Conservation (phyloP, 345 rosid genomes). For the Rhizophora mangle region DNA sequence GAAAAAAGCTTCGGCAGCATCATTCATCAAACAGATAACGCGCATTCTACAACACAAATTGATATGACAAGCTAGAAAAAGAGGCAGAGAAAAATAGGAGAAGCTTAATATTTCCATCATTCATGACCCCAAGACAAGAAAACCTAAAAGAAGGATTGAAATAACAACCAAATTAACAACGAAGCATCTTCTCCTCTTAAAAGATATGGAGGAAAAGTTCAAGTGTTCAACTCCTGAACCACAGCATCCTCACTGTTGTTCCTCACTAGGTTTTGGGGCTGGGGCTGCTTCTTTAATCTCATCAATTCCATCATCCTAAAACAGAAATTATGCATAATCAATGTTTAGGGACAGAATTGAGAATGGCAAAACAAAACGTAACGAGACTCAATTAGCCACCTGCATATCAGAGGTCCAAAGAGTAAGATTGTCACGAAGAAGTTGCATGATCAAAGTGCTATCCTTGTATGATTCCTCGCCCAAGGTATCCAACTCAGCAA, state of each 20-base stretch:
- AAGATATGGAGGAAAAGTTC: conserved; percentile 58
- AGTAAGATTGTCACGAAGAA: conserved; percentile 93
- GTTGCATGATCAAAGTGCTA: conserved; percentile 96
- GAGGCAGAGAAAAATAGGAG: neutral
- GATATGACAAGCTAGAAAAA: conserved; percentile 14
- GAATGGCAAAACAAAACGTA: neutral
- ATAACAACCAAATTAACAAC: conserved; percentile 37
- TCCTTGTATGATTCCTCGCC: conserved; percentile 98
- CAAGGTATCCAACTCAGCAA: conserved; percentile 86
- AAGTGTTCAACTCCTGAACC: conserved; percentile 34
- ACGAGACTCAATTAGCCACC: conserved; percentile 33
- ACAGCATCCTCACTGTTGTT: conserved; percentile 41
- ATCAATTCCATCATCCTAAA: conserved; percentile 80
- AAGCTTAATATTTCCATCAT: conserved; percentile 33
- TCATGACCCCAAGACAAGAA: conserved; percentile 42
- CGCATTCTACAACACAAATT: conserved; percentile 16
- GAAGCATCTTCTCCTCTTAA: conserved; percentile 52
- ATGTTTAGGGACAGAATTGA: neutral
- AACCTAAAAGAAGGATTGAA: conserved; percentile 35
- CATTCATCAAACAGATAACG: conserved; percentile 19
- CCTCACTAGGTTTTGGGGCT: conserved; percentile 56
- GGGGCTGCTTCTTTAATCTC: conserved; percentile 83
- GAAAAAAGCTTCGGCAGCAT: neutral
- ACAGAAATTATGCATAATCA: conserved; percentile 1
- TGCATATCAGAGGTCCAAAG: conserved; percentile 97